phyloP scores from a whole-genome alignment of 2,329 filamentous ascomycete species.

The Sporothrix dimorphospora region DNA sequence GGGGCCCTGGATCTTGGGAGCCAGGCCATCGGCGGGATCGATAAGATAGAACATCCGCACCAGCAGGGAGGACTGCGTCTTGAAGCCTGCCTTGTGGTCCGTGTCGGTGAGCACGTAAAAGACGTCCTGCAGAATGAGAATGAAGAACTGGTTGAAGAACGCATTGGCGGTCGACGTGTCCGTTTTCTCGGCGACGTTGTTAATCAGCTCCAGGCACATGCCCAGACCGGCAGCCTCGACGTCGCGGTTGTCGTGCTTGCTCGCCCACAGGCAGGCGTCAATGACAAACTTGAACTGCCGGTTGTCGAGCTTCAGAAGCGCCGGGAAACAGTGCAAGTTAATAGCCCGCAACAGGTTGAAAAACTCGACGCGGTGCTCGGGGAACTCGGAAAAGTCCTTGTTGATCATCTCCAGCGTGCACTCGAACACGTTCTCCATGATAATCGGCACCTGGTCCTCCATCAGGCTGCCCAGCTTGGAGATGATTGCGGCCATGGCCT shows the following conservation, averaged over 20 bases:
- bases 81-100: constrained; percentile 98
- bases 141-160: constrained; percentile 98
- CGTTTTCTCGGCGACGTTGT: constrained; percentile 93
- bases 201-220: constrained; percentile 97
- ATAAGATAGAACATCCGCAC: constrained; percentile 97
- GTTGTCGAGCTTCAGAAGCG: constrained; percentile 89
- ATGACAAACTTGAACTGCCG: constrained; percentile 99
- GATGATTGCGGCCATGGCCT: constrained; percentile 97
- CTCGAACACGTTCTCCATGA: constrained; percentile 98
- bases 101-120: constrained; percentile 98
- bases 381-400: constrained; percentile 99
- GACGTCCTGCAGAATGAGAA: constrained; percentile 93
- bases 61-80: constrained; percentile 91
- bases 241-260: constrained; percentile 98
- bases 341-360: constrained; percentile 96
- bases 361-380: constrained; percentile 98
- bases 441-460: constrained; percentile 96
- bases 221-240: constrained; percentile 95
- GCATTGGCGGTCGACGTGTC: constrained; percentile 83
- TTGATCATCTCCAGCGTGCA: constrained; percentile 99
- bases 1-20: constrained; percentile 87
- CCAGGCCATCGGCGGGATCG: constrained; percentile 66
- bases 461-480: constrained; percentile 92
- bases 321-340: constrained; percentile 95
- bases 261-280: constrained; percentile 99